Base-by-base conservation (phyloP, 225 moss, liverwort and hornwort species). In the Marchantia paleacea region DNA sequence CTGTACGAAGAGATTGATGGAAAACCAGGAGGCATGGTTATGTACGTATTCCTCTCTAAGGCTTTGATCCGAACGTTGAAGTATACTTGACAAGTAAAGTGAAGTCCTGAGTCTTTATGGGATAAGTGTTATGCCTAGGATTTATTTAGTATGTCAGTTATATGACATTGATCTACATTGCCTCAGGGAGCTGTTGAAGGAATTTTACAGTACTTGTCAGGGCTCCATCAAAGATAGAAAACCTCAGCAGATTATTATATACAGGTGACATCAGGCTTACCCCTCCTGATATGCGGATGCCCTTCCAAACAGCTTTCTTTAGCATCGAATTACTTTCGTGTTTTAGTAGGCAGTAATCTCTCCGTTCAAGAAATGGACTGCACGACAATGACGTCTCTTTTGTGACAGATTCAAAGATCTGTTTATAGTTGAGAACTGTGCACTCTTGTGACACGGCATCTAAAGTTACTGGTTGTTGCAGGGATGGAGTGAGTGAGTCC, bases 401-500 rank as follows among this genome's bases (percentile, higher is more conserved):
- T 39, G 39, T 5, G 39, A 39, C 5, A 2, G 39, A 39, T 39
- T 39, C 39, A 39, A 39, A 39, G 39, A 39, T 39, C 39, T 2
- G 39, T 39, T 39, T 39, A 5, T 39, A 5, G 39, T 2, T 39
- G 39, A 39, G 39, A 5, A 5, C 5, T 39, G 39, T 39, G 2
- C 39, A 39, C 2, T 39, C 2, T 39, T 2, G 3, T 39, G 3
- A 39, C 5, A 39, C 39, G 39, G 39, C 39, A 39, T 39, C 39
- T 39, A 2, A 13, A 57, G 57, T 0, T 57, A 19, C 14, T 63
- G 49, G 25, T 52, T 65, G 0, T 13, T 88, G 62, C 83, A 96
- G 97, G 80, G 94, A 97, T 82, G 94, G 97, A 10, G 94, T 97
- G 0, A 94, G 94, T 52, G 97, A 97, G 73, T 92, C 93, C 22